Base-by-base conservation (phyloP, 202 grass and related monocot genomes). In the Schoenoplectus triqueter region DNA sequence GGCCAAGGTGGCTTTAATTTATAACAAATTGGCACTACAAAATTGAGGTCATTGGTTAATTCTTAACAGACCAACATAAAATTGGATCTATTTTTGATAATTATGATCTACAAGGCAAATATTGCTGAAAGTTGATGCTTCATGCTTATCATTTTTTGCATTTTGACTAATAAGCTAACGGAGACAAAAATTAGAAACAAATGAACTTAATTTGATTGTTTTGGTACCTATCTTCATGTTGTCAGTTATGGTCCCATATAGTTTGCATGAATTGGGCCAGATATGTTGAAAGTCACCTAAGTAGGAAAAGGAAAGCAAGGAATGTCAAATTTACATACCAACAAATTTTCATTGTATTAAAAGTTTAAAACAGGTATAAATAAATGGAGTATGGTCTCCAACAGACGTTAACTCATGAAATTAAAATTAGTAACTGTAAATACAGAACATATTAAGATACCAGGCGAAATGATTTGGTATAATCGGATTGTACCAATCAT, bases 181-280 rank as follows among this genome's bases (percentile, higher is more conserved):
- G 0, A 55, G 4, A 76, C 21, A 52, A 5, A 49, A 14, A 8
- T 47, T 71, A 40, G 31, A 31, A 31, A 31, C 31, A 21, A 75
- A 55, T 18, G 1, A 74, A 14, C 51, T 55, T 55, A 14, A 76
- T 40, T 55, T 31, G 31, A 31, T 31, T 40, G 50, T 78, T 78
- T 59, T 15, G 10, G 17, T 42, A 78, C 74, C 74, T 78, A 78
- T 78, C 56, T 78, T 78, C 74, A 78, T 78, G 74, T 41, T 78
- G 21, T 60, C 21, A 17, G 52, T 52, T 78, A 6, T 42, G 57
- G 13, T 3, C 52, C 60, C 74, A 78, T 59, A 9, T 7, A 14
- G 15, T 6, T 78, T 60, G 54, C 31, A 57, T 78, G 74, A 54
- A 18, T 42, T 78, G 31, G 31, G 10, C 7, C 14, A 42, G 52